Evolutionary conservation across 805 yeast genomes (phyloP), one percentile per base, ranked within the genome.

Genomic region (Wickerhamiella cacticola): DNA sequence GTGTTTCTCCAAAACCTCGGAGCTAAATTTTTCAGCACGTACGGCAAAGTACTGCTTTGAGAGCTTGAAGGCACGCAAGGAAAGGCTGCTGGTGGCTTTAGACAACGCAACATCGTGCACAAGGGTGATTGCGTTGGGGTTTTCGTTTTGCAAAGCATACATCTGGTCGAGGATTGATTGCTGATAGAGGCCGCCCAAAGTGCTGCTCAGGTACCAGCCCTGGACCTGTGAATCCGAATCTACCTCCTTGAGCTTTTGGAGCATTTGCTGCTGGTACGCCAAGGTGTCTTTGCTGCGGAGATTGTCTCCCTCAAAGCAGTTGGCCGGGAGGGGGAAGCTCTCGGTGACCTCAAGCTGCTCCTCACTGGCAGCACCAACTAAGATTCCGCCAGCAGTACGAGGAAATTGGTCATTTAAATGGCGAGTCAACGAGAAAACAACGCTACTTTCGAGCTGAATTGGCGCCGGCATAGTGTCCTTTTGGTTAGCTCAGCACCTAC

Each of bases 121-220:
- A 19, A 80, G 64, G 49, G 84, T 67, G 13, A 82, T 68, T 12
- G 71, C 57, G 55, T 71, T 70, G 44, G 74, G 68, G 58, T 75
- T 74, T 60, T 69, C 69, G 53, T 64, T 63, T 65, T 83, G 92
- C 60, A 75, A 76, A 51, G 74, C 75, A 41, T 78, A 75, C 67
- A 85, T 71, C 34, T 78, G 72, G 56, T 85, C 94, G 24, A 86
- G 70, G 45, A 82, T 69, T 41, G 59, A 46, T 48, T 76, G 75
- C 51, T 79, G 77, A 58, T 79, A 75, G 60, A 78, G 79, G 61
- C 78, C 78, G 41, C 92, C 92, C 34, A 82, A 73, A 45, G 70
- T 67, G 24, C 86, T 72, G 39, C 81, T 71, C 60, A 83, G 76
- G 67, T 82, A 85, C 86, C 88, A 85, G 28, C 95, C 95, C 53